Evolutionary conservation across 768 basidiomycete genomes (phyloP).

Genomic region (Suillus lakei): DNA sequence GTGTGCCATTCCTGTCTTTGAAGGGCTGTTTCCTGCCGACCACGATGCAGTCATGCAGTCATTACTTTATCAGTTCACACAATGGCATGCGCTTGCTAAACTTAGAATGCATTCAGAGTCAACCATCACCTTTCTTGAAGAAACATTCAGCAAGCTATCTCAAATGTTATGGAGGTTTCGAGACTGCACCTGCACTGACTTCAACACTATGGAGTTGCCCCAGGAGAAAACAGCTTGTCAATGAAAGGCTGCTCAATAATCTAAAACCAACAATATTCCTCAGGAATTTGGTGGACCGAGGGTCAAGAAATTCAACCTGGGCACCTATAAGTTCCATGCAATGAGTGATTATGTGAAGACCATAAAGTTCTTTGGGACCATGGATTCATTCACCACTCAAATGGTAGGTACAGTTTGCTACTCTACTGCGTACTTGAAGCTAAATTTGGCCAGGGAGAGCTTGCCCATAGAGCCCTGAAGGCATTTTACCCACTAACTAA

Average conservation of each 20-base stretch:
- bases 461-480: constrained; percentile 41
- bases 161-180: constrained; percentile 26
- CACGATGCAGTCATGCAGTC: constrained; percentile 26
- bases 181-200: constrained; percentile 21
- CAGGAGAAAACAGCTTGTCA: constrained; percentile 30
- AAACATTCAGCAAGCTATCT: constrained; percentile 20
- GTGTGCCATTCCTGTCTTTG: constrained; percentile 43
- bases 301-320: constrained; percentile 15
- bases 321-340: constrained; percentile 20
- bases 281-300: not conserved
- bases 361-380: constrained; percentile 32
- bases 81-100: constrained; percentile 43
- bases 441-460: constrained; percentile 37
- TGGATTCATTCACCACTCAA: constrained; percentile 43
- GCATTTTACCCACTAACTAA: constrained; percentile 30
- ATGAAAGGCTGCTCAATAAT: constrained; percentile 7
- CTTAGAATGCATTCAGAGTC: constrained; percentile 35
- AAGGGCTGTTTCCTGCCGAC: constrained; percentile 35
- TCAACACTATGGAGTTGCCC: constrained; percentile 33
- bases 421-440: not conserved
- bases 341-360: constrained; percentile 16
- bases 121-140: constrained; percentile 21
- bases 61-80: constrained; percentile 31
- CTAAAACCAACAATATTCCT: not conserved
- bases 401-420: constrained; percentile 21